Percentiles rank a stretch among this genome's conserved stretches.
These are phyloP conservation scores for Plasmodium adleri DNA, from an alignment of 169 alveolate species.

Conservation along the genomic window DNA sequence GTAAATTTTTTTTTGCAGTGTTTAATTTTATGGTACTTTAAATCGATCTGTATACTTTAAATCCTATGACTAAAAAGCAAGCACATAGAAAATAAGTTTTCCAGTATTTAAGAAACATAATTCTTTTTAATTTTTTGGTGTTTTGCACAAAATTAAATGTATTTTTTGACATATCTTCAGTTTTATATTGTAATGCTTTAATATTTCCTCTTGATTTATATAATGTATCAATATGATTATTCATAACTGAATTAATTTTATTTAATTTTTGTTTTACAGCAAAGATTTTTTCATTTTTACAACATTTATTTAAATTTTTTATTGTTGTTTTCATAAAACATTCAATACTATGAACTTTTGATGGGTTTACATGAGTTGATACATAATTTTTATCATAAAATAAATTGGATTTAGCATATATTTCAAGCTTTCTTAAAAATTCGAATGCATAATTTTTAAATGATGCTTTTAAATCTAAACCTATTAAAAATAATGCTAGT, in stretches of 20 bases:
- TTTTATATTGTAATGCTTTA: slow-evolving; percentile 64
- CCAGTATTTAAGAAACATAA: slow-evolving; percentile 64
- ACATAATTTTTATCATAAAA: slow-evolving; percentile 49
- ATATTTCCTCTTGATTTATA: slow-evolving; percentile 66
- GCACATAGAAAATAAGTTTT: slow-evolving; percentile 50
- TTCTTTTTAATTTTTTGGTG: slow-evolving; percentile 66
- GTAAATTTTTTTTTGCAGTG: too few relatives aligned
- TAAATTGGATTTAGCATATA: slow-evolving; percentile 43
- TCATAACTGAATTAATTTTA: slow-evolving; percentile 69
- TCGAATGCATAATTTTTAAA: slow-evolving; percentile 71
- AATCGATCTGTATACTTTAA: slow-evolving; percentile 64
- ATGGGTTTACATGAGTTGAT: slow-evolving; percentile 25
- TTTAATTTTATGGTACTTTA: neutral
- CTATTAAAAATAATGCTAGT: slow-evolving; percentile 62
- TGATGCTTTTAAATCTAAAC: slow-evolving; percentile 39
- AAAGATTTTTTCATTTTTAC: slow-evolving; percentile 62
- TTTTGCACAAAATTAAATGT: slow-evolving; percentile 71
- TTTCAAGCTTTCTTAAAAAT: slow-evolving; percentile 56
- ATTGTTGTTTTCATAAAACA: slow-evolving; percentile 35
- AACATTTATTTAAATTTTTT: slow-evolving; percentile 42
- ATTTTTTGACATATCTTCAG: slow-evolving; percentile 72
- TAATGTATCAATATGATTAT: slow-evolving; percentile 64
- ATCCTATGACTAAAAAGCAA: slow-evolving; percentile 48
- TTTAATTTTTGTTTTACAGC: slow-evolving; percentile 72
- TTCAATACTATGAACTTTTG: slow-evolving; percentile 38